A percentile compares a stretch with the other conserved stretches of the same genome.
phyloP scores from a whole-genome alignment of 2,329 filamentous ascomycete genomes.

The Alternaria sp. region DNA sequence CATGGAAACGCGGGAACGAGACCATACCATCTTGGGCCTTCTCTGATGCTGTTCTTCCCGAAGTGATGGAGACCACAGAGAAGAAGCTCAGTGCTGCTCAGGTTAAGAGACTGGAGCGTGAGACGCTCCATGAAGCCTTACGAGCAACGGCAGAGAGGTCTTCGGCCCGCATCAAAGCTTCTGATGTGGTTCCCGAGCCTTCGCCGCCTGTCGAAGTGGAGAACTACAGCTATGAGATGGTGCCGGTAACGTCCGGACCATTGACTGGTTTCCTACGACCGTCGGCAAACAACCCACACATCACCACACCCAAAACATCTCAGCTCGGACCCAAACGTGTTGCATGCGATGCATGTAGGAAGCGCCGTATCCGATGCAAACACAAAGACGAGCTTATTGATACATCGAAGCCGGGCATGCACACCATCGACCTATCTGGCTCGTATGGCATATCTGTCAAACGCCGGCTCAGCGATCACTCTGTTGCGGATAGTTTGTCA shows the following conservation, averaged over 20 bases:
- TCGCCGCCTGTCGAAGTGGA: constrained; percentile 22
- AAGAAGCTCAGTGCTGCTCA: constrained; percentile 64
- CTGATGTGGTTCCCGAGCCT: constrained; percentile 22
- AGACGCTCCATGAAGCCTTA: constrained; percentile 54
- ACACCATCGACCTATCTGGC: constrained; percentile 41
- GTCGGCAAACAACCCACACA: constrained; percentile 46
- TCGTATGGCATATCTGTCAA: constrained; percentile 44
- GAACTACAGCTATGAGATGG: constrained; percentile 16
- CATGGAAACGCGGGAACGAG: constrained; percentile 72
- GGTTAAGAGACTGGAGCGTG: constrained; percentile 63
- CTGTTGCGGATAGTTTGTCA: constrained; percentile 25
- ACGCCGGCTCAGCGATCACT: constrained; percentile 42
- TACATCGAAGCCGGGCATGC: constrained; percentile 38
- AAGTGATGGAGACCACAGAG: constrained; percentile 43
- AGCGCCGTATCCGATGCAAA: constrained; percentile 67
- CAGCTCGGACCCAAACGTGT: constrained; percentile 66
- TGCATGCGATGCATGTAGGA: constrained; percentile 68
- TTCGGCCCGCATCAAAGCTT: constrained; percentile 48
- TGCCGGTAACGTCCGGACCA: constrained; percentile 25
- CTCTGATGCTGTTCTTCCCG: constrained; percentile 61
- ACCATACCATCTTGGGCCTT: constrained; percentile 67
- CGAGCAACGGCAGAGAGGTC: constrained; percentile 51
- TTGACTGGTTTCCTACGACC: constrained; percentile 47
- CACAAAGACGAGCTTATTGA: constrained; percentile 63
- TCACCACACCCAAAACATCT: constrained; percentile 62